Evolutionary conservation across 2,329 filamentous ascomycete species (phyloP).

Genomic region (Sclerotinia trifoliorum): DNA sequence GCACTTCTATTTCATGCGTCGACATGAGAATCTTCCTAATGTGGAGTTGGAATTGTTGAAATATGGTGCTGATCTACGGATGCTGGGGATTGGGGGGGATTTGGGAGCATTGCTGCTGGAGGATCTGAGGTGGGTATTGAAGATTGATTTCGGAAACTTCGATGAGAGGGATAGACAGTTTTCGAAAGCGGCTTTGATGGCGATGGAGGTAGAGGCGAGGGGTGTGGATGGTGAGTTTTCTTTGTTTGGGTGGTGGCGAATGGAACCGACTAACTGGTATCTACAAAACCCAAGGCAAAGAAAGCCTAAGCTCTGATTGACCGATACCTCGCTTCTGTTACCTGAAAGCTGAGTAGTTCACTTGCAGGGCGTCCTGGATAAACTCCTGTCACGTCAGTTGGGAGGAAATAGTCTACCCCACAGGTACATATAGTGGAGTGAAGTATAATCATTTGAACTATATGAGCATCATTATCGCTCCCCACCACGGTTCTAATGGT

Average conservation of each 20-base stretch:
- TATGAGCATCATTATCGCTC: too few relatives aligned
- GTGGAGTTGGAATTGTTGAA: conserved; percentile 2
- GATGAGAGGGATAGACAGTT: not conserved
- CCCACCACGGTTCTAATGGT: too few relatives aligned
- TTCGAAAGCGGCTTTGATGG: not conserved
- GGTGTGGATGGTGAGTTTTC: not conserved
- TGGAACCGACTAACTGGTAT: not conserved
- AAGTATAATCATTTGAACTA: too few relatives aligned
- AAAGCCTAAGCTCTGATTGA: too few relatives aligned
- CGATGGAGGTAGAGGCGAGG: not conserved
- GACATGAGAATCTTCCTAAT: not conserved
- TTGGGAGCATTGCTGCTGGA: not conserved
- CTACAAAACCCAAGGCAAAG: not conserved
- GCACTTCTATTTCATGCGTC: not conserved
- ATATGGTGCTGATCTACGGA: conserved; percentile 5
- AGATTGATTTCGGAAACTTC: not conserved
- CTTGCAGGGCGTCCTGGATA: not conserved
- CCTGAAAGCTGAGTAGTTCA: not conserved
- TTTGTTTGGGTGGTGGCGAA: not conserved
- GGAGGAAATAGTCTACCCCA: not conserved
- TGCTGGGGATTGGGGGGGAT: not conserved
- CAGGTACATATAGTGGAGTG: too few relatives aligned
- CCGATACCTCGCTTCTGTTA: not conserved
- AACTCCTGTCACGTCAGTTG: not conserved
- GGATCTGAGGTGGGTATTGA: not conserved